Conservation (phyloP, 1,284 basidiomycete genomes). For the Boletellus deceptivus region DNA sequence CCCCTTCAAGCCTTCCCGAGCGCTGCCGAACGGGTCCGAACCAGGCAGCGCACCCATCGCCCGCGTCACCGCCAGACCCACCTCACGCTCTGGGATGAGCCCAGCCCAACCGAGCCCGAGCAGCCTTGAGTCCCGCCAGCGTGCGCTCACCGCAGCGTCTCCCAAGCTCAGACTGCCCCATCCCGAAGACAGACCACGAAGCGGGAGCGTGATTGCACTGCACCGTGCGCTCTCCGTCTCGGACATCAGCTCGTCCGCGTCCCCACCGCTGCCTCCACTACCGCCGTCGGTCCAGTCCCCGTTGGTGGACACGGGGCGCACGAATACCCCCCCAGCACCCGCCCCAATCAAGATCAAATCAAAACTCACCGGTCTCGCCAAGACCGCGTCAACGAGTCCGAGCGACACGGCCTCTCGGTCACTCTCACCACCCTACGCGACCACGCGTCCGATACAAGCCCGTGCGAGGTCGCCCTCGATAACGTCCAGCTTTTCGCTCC, state of each 20-base stretch:
- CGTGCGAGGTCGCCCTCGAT: constrained; percentile 46
- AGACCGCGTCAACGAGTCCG: constrained; percentile 29
- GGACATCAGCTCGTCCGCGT: constrained; percentile 15
- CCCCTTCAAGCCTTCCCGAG: constrained; percentile 39
- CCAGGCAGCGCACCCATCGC: constrained; percentile 21
- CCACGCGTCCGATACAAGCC: constrained; percentile 32
- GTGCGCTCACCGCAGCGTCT: constrained; percentile 34
- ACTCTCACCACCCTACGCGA: constrained; percentile 33
- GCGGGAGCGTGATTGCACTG: constrained; percentile 34
- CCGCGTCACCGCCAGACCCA: constrained; percentile 23
- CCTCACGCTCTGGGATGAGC: constrained; percentile 23
- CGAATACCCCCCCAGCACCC: constrained; percentile 10
- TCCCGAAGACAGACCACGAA: constrained; percentile 29
- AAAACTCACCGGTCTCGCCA: constrained; percentile 51
- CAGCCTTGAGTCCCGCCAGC: constrained; percentile 35
- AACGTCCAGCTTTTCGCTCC: constrained; percentile 39
- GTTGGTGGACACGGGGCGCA: constrained; percentile 8
- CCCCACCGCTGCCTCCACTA: constrained; percentile 19
- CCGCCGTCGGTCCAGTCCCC: constrained; percentile 21
- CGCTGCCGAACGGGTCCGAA: constrained; percentile 15
- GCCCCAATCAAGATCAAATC: constrained; percentile 48
- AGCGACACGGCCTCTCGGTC: constrained; percentile 20
- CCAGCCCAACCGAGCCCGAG: constrained; percentile 6
- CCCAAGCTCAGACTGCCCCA: constrained; percentile 24
- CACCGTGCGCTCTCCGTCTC: constrained; percentile 36